A percentile compares a stretch with the other conserved stretches of the same genome.
Conservation (phyloP, 306 rosid genomes). For the Cucurbita maxima region DNA sequence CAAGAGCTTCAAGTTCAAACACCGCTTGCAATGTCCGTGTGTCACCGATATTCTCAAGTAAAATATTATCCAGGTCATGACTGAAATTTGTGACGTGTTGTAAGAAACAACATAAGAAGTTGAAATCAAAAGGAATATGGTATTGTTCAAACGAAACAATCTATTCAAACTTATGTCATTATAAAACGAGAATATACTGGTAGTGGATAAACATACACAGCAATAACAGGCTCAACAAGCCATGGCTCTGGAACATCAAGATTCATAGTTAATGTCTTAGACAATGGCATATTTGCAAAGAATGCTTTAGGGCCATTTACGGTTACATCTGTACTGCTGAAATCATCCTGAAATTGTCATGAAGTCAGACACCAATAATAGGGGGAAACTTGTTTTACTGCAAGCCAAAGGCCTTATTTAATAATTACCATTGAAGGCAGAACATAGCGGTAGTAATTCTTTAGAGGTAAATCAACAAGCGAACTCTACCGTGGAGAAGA, state of each 20-base stretch:
- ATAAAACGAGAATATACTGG: constrained; percentile 3
- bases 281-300: constrained; percentile 92
- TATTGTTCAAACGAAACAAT: not conserved
- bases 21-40: constrained; percentile 84
- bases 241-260: constrained; percentile 99
- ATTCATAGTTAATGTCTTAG: constrained; percentile 95
- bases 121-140: not conserved
- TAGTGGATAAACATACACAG: constrained; percentile 48
- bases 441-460: constrained; percentile 92
- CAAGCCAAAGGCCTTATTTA: constrained; percentile 17
- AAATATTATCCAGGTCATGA: constrained; percentile 96
- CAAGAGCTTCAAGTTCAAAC: constrained; percentile 97
- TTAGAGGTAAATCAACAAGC: constrained; percentile 92
- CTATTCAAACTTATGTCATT: not conserved
- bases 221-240: constrained; percentile 91
- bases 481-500: constrained; percentile 67
- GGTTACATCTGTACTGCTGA: constrained; percentile 51
- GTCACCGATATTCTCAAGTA: constrained; percentile 91
- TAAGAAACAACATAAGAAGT: not conserved
- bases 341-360: constrained; percentile 70
- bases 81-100: constrained; percentile 31
- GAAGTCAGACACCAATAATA: constrained; percentile 20
- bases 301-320: constrained; percentile 94
- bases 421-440: constrained; percentile 78
- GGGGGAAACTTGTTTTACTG: not conserved